These are phyloP conservation scores for Besnoitia besnoiti DNA, from an alignment of 169 alveolate genomes.

Conservation along the genomic window DNA sequence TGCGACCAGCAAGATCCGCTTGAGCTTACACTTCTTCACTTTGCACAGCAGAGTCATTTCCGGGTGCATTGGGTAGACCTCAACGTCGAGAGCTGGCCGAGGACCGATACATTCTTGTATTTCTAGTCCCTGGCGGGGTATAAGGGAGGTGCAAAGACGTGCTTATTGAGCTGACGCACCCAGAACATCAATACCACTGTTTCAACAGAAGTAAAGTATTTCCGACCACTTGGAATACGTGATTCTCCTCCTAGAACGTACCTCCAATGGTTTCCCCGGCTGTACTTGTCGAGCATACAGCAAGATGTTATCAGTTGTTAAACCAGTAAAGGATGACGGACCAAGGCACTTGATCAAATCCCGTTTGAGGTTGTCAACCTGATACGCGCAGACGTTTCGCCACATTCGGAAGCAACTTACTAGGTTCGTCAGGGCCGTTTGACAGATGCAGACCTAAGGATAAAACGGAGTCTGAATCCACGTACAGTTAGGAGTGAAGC, in stretches of 20 bases:
- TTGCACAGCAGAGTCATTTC: conserved; percentile 12
- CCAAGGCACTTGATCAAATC: conserved; percentile 48
- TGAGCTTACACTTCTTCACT: conserved; percentile 37
- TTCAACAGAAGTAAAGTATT: too few species aligned
- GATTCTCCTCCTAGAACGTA: neutral
- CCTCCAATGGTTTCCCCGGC: conserved; percentile 53
- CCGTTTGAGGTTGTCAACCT: conserved; percentile 49
- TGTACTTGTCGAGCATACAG: conserved; percentile 38
- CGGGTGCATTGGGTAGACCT: conserved; percentile 12
- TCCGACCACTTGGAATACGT: too few species aligned
- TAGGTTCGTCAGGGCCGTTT: too few species aligned
- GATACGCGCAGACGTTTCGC: too few species aligned
- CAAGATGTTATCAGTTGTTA: conserved; percentile 36
- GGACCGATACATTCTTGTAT: conserved; percentile 38
- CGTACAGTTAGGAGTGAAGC: neutral
- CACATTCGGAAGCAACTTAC: too few species aligned
- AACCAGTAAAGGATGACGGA: conserved; percentile 48
- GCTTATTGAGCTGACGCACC: too few species aligned
- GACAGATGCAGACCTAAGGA: too few species aligned
- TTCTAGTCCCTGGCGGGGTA: conserved; percentile 29
- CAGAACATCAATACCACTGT: too few species aligned
- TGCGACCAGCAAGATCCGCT: neutral
- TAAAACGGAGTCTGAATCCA: neutral
- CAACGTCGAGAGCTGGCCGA: conserved; percentile 21
- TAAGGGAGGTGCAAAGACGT: too few species aligned